Evolutionary conservation across 768 basidiomycete genomes (phyloP).

Genomic region (Lactifluus pinguis): DNA sequence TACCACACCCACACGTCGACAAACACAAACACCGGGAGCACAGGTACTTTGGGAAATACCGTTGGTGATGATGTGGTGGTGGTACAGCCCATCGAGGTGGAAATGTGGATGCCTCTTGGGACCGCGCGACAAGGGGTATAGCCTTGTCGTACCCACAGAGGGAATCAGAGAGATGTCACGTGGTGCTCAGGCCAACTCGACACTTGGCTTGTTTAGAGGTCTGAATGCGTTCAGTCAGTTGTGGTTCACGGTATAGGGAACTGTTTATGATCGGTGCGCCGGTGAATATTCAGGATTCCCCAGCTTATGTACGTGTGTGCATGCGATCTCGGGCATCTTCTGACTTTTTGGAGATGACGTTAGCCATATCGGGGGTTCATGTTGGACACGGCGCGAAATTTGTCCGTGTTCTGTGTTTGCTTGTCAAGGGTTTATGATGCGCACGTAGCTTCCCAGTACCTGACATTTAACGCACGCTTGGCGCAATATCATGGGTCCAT

Average conservation of each 20-base stretch:
- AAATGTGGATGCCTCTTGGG: slow-evolving; percentile 29
- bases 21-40: neutral
- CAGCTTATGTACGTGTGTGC: slow-evolving; percentile 35
- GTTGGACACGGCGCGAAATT: too few species aligned
- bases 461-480: too few species aligned
- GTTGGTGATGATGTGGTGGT: too few species aligned
- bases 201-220: slow-evolving; percentile 44
- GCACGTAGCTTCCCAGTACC: too few species aligned
- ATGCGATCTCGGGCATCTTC: too few species aligned
- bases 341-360: too few species aligned
- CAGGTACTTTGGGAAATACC: too few species aligned
- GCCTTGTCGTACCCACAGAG: slow-evolving; percentile 31
- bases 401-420: too few species aligned
- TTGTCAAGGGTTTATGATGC: too few species aligned
- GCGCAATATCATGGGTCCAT: too few species aligned
- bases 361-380: too few species aligned
- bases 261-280: slow-evolving; percentile 34
- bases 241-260: slow-evolving; percentile 33
- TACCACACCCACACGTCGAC: neutral
- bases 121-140: slow-evolving; percentile 38
- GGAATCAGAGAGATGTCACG: slow-evolving; percentile 29
- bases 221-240: slow-evolving; percentile 48
- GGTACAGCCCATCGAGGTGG: slow-evolving; percentile 25
- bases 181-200: slow-evolving; percentile 36
- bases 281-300: slow-evolving; percentile 34